Conservation (phyloP, 805 yeast genomes). For the Pichia cephalocereana region DNA sequence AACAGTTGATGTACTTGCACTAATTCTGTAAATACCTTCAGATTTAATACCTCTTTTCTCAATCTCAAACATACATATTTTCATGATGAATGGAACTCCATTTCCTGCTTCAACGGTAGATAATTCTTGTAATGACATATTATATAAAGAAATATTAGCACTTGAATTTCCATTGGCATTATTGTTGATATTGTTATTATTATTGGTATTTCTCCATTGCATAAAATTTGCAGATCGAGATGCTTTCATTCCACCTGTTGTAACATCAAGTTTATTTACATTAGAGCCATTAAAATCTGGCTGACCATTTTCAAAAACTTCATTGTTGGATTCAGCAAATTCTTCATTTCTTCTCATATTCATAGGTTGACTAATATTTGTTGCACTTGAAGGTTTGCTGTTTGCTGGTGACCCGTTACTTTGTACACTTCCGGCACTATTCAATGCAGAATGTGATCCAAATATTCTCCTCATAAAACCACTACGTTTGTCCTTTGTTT, state of each 20-base stretch:
- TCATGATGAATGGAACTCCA: constrained; percentile 59
- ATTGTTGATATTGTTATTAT: constrained; percentile 7
- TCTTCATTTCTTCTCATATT: constrained; percentile 24
- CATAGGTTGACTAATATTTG: constrained; percentile 24
- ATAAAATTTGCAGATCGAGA: constrained; percentile 41
- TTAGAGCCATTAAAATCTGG: background rate
- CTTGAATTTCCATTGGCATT: background rate
- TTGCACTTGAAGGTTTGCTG: constrained; percentile 14
- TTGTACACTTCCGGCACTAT: background rate
- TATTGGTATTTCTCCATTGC: constrained; percentile 20
- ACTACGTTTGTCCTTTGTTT: constrained; percentile 12
- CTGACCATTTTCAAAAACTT: background rate
- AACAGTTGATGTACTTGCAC: constrained; percentile 71
- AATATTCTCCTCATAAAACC: constrained; percentile 25
- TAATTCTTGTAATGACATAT: constrained; percentile 54
- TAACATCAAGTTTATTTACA: background rate
- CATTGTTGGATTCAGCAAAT: background rate
- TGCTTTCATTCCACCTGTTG: constrained; percentile 30
- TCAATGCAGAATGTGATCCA: constrained; percentile 12
- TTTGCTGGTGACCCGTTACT: background rate
- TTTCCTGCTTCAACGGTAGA: constrained; percentile 49
- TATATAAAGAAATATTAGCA: constrained; percentile 22
- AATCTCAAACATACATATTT: constrained; percentile 65
- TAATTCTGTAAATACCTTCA: constrained; percentile 87
- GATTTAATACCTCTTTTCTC: constrained; percentile 64